Conservation (phyloP, 2,329 filamentous ascomycete genomes). For the Fusarium sp. region DNA sequence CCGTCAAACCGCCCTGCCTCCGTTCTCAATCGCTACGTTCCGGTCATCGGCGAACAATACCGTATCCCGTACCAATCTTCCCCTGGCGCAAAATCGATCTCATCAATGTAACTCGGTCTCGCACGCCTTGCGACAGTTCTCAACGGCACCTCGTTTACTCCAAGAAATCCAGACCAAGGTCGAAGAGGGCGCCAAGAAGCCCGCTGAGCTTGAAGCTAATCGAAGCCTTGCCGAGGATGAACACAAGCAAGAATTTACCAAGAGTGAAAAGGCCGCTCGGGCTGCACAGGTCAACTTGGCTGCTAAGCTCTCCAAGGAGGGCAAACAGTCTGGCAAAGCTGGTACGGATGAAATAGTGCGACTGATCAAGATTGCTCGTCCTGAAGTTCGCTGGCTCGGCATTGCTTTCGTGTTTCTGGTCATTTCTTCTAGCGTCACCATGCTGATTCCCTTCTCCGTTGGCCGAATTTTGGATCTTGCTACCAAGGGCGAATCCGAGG, state of each 20-base stretch:
- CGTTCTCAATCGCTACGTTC: constrained; percentile 48
- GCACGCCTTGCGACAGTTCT: constrained; percentile 52
- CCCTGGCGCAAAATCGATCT: constrained; percentile 9
- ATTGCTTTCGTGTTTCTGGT: constrained; percentile 88
- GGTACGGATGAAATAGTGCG: constrained; percentile 85
- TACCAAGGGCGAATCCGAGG: constrained; percentile 78
- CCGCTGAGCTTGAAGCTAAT: constrained; percentile 51
- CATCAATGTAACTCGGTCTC: constrained; percentile 30
- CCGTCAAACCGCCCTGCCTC: constrained; percentile 43
- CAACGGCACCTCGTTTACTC: constrained; percentile 43
- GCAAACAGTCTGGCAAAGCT: constrained; percentile 70
- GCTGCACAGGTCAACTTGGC: constrained; percentile 92
- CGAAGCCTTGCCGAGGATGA: constrained; percentile 50
- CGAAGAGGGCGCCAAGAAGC: constrained; percentile 57
- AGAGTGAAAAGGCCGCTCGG: constrained; percentile 87
- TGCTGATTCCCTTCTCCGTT: constrained; percentile 97
- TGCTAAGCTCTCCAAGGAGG: constrained; percentile 89
- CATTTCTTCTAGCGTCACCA: constrained; percentile 91
- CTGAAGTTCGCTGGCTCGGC: constrained; percentile 83
- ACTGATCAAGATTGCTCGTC: constrained; percentile 88
- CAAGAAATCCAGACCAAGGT: constrained; percentile 48
- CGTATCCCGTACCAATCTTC: constrained; percentile 16
- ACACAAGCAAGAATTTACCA: constrained; percentile 65
- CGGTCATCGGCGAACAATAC: constrained; percentile 35
- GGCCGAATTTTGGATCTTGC: constrained; percentile 95